Conservation (phyloP, 352 stramenopile genomes). For the Phytophthora fragariae region DNA sequence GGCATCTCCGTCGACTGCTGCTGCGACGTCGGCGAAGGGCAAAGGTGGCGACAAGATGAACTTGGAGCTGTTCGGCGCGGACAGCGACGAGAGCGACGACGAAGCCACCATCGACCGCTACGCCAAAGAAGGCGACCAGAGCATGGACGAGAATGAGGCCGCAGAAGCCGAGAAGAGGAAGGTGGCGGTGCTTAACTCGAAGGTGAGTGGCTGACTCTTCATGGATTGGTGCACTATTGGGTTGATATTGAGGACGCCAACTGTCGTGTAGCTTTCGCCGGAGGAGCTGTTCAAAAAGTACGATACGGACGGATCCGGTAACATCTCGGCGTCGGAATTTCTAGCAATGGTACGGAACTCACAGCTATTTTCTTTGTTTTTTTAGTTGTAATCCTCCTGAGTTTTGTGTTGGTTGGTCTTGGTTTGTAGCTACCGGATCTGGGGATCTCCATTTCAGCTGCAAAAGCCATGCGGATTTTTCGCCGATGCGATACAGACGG, state of each 20-base stretch:
- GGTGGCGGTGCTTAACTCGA: conserved; percentile 70
- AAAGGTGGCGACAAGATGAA: conserved; percentile 32
- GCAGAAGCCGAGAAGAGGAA: conserved; percentile 64
- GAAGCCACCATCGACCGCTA: conserved; percentile 81
- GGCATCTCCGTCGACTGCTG: conserved; percentile 4
- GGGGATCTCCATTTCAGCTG: conserved; percentile 86
- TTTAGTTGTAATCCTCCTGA: no score
- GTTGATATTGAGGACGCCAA: not conserved
- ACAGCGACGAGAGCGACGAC: conserved; percentile 86
- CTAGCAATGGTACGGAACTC: conserved; percentile 70
- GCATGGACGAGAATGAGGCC: conserved; percentile 33
- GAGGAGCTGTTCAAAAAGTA: conserved; percentile 94
- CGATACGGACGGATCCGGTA: conserved; percentile 89
- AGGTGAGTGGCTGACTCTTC: conserved; percentile 37
- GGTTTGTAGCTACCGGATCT: conserved; percentile 82
- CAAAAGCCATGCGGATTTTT: conserved; percentile 93
- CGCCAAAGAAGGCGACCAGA: conserved; percentile 44
- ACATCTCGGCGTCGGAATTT: conserved; percentile 94
- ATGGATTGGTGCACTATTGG: not conserved
- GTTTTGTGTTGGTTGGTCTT: not conserved
- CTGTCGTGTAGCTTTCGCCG: conserved; percentile 51
- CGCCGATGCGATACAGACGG: conserved; percentile 91
- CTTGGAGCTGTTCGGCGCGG: conserved; percentile 73
- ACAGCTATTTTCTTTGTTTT: not conserved
- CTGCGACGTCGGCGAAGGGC: conserved; percentile 7